A percentile compares a stretch with the other conserved stretches of the same genome.
phyloP scores from a whole-genome alignment of 2,329 filamentous ascomycete genomes.

The Sclerotinia minor region DNA sequence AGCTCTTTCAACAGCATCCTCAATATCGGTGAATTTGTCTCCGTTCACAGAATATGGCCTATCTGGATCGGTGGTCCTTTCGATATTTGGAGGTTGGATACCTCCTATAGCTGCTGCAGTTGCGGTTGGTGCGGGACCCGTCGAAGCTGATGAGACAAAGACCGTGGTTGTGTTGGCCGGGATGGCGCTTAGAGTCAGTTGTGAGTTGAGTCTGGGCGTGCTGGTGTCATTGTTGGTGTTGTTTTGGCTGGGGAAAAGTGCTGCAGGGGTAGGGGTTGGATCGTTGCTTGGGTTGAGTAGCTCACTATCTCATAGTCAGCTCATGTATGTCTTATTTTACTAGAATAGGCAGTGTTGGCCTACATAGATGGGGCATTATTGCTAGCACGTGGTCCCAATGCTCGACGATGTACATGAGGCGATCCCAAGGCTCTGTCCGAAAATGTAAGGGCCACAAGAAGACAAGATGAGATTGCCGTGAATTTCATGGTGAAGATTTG shows the following conservation, averaged over 20 bases:
- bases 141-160: background rate
- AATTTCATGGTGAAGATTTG: background rate
- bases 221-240: background rate
- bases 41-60: conserved; percentile 6
- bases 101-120: conserved; percentile 8
- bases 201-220: background rate
- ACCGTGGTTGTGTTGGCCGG: conserved; percentile 9
- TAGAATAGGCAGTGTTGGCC: background rate
- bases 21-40: background rate
- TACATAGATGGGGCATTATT: background rate
- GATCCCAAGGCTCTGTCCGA: conserved; percentile 1
- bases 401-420: background rate
- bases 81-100: conserved; percentile 9
- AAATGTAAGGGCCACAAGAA: background rate
- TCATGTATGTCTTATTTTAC: background rate
- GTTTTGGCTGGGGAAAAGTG: conserved; percentile 4
- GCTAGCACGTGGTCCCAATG: background rate
- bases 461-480: background rate
- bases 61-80: conserved; percentile 16
- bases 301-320: background rate
- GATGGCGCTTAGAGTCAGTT: conserved; percentile 5
- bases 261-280: background rate
- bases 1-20: conserved; percentile 15
- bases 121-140: background rate
- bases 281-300: background rate